phyloP scores from a whole-genome alignment of 148 eudicot genomes.

The Pharnaceum exiguum region DNA sequence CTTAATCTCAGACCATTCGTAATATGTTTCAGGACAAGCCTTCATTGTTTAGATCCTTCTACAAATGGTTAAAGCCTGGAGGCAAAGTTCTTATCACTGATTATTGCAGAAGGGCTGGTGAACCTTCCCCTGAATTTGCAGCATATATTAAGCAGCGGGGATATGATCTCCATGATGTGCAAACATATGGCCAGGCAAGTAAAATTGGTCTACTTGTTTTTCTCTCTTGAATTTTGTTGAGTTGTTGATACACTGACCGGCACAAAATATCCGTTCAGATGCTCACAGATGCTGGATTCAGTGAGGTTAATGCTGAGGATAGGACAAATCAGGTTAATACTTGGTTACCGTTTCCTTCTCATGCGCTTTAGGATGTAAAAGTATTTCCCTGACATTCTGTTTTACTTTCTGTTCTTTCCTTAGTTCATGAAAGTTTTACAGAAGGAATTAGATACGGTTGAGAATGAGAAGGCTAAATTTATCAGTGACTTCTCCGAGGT shows the following conservation, averaged over 20 bases:
- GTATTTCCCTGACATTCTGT: not conserved
- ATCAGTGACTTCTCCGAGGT: slow-evolving; percentile 86
- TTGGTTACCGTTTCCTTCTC: not conserved
- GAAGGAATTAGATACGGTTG: slow-evolving; percentile 59
- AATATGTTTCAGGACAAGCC: slow-evolving; percentile 90
- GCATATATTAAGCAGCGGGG: slow-evolving; percentile 95
- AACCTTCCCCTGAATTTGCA: slow-evolving; percentile 70
- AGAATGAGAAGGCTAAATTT: slow-evolving; percentile 73
- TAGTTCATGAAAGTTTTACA: slow-evolving; percentile 75
- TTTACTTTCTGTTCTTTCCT: not conserved
- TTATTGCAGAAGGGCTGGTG: slow-evolving; percentile 70
- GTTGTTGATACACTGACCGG: not conserved
- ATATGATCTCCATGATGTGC: slow-evolving; percentile 91
- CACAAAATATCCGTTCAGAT: no score
- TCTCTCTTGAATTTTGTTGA: not conserved
- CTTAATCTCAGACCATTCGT: no score
- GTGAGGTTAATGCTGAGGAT: slow-evolving; percentile 81
- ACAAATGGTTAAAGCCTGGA: slow-evolving; percentile 97
- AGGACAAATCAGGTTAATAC: slow-evolving; percentile 97
- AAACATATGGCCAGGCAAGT: slow-evolving; percentile 84
- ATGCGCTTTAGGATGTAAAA: not conserved
- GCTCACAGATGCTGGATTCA: slow-evolving; percentile 92
- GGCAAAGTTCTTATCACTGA: slow-evolving; percentile 90
- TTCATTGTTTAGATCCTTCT: slow-evolving; percentile 74
- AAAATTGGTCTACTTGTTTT: not conserved